A percentile compares a stretch with the other conserved stretches of the same genome.
Evolutionary conservation across 306 rosid species (phyloP).

Genomic region (Astragalus glycyphyllos): DNA sequence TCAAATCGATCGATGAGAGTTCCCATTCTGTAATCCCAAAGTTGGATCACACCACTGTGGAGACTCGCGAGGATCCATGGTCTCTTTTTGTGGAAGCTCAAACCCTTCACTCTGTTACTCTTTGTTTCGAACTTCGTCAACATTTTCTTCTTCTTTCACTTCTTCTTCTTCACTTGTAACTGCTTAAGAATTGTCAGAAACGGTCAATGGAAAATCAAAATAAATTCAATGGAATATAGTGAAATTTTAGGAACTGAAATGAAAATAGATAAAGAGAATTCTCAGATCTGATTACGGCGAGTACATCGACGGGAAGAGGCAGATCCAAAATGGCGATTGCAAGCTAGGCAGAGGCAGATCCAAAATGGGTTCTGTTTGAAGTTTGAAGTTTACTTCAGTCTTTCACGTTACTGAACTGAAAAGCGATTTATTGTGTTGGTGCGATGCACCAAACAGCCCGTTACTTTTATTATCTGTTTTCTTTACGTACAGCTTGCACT

Average conservation of each 20-base stretch:
- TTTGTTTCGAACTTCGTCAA: conserved; percentile 96
- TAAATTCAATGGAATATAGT: neutral
- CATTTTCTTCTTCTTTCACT: conserved; percentile 55
- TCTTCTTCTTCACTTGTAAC: neutral
- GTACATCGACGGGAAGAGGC: neutral
- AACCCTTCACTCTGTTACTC: conserved; percentile 94
- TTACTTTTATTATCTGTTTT: too few relatives aligned
- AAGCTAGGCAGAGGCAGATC: neutral
- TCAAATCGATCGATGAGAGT: conserved; percentile 89
- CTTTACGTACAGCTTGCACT: too few relatives aligned
- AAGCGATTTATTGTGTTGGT: too few relatives aligned
- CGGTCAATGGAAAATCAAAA: neutral
- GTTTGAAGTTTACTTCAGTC: neutral
- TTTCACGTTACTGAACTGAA: neutral
- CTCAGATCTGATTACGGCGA: neutral
- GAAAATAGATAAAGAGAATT: neutral
- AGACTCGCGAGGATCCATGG: conserved; percentile 99
- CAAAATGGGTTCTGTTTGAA: neutral
- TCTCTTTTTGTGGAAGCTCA: conserved; percentile 90
- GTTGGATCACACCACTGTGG: conserved; percentile 95
- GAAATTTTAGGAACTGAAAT: neutral
- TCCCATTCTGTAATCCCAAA: conserved; percentile 97
- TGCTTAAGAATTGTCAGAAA: neutral
- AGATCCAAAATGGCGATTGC: neutral
- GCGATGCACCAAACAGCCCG: too few relatives aligned